Conservation (phyloP, 148 eudicot species). For the Heliamphora exappendiculata region DNA sequence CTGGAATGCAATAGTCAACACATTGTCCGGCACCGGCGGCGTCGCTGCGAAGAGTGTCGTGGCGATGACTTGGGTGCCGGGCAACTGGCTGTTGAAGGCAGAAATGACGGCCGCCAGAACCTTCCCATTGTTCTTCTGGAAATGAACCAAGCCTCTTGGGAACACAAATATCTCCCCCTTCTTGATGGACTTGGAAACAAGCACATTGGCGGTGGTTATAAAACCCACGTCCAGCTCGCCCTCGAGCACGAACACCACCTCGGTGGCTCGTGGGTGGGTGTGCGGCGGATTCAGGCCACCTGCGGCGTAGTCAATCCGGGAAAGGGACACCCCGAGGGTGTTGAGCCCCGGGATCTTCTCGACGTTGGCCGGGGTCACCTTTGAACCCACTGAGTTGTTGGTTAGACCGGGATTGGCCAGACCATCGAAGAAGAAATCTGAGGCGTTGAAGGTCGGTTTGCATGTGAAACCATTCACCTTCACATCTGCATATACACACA, state of each 20-base stretch:
- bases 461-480: slow-evolving; percentile 20
- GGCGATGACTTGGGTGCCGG: slow-evolving; percentile 34
- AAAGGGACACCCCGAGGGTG: slow-evolving; percentile 32
- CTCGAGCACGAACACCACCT: slow-evolving; percentile 25
- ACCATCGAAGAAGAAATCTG: slow-evolving; percentile 19
- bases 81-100: slow-evolving; percentile 25
- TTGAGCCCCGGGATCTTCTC: slow-evolving; percentile 36
- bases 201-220: slow-evolving; percentile 31
- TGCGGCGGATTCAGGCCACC: slow-evolving; percentile 40
- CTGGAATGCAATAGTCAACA: slow-evolving; percentile 27
- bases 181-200: slow-evolving; percentile 23
- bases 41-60: slow-evolving; percentile 21
- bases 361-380: slow-evolving; percentile 37
- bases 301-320: slow-evolving; percentile 36
- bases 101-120: slow-evolving; percentile 13
- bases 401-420: slow-evolving; percentile 22
- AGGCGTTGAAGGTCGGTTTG: slow-evolving; percentile 13
- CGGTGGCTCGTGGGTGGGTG: slow-evolving; percentile 43
- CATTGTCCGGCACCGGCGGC: slow-evolving; percentile 32
- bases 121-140: slow-evolving; percentile 21
- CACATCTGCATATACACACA: slow-evolving; percentile 5
- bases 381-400: slow-evolving; percentile 23
- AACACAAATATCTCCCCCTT: slow-evolving; percentile 14
- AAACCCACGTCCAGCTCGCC: slow-evolving; percentile 29
- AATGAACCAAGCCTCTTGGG: slow-evolving; percentile 22